A percentile compares a stretch with the other conserved stretches of the same genome.
Conservation (phyloP, 805 yeast genomes). For the Lipomyces spencermartinsiae region DNA sequence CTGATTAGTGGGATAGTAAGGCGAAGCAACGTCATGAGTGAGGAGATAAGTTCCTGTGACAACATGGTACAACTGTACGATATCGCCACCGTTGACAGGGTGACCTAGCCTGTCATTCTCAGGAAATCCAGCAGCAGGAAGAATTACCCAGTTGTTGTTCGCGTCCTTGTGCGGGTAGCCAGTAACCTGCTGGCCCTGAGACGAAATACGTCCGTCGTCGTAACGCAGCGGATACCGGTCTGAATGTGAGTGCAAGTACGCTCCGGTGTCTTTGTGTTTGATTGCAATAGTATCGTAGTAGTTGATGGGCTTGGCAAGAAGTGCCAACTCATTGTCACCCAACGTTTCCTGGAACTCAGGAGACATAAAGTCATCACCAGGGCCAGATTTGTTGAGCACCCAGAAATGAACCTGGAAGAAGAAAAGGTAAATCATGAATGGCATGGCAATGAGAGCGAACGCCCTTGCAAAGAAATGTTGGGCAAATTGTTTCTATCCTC, state of each 20-base stretch:
- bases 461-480: constrained; percentile 80
- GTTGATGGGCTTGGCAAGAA: constrained; percentile 71
- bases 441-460: constrained; percentile 73
- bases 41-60: constrained; percentile 78
- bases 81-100: constrained; percentile 71
- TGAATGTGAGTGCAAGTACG: constrained; percentile 82
- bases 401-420: constrained; percentile 94
- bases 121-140: constrained; percentile 63
- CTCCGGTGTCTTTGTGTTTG: constrained; percentile 78
- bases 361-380: constrained; percentile 96
- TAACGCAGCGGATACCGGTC: constrained; percentile 85
- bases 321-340: constrained; percentile 79
- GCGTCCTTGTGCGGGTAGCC: constrained; percentile 57
- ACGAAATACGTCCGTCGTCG: constrained; percentile 94
- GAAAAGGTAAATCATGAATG: constrained; percentile 78
- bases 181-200: constrained; percentile 94
- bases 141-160: constrained; percentile 85
- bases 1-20: constrained; percentile 87
- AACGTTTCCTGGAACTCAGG: constrained; percentile 92
- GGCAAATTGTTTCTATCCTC: constrained; percentile 51
- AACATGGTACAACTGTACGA: constrained; percentile 79
- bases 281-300: constrained; percentile 79
- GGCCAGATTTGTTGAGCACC: constrained; percentile 83
- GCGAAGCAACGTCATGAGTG: constrained; percentile 97
- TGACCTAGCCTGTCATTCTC: constrained; percentile 51